Evolutionary conservation across 169 alveolate genomes (phyloP), one percentile per base, ranked within the genome.

Genomic region (Eimeria necatrix): DNA sequence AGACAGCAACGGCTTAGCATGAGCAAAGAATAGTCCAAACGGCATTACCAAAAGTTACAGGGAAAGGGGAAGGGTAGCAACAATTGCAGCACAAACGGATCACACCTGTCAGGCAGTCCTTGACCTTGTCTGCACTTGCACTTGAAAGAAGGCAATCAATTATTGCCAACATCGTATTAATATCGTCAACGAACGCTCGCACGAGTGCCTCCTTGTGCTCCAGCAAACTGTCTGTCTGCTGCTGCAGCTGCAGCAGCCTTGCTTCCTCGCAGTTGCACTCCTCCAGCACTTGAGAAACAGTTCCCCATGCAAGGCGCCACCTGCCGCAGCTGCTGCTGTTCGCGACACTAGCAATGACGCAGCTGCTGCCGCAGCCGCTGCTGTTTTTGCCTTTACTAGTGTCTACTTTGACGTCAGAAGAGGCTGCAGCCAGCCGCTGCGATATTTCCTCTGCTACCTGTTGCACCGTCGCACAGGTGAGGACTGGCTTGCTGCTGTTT

Each of bases 351-450:
- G 68, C 22, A 41, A 4, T 73, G 52, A n/a, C 24, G 52, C 48
- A 4, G 83, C 56, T 73, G 51, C 56, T 73, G 83, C 51, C 4
- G 51, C n/a, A n/a, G 51, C 83, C 8, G 56, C n/a, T 73, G 83
- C 53, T 73, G 83, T 4, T 73, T 9, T 48, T 73, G 83, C 52
- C 46, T 6, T n/a, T 4, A 6, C 14, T 16, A 48, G 51, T 73
- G 20, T 26, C 83, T 73, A 0, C 56, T 41, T 24, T 73, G n/a
- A 9, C 18, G 4, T 73, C 56, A 4, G 52, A 5, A 24, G 20
- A 73, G 5, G 46, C 53, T 73, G 83, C 51, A 22, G 83, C 4
- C 16, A 73, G 83, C 52, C 83, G 51, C 83, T 41, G 83, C 56
- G 83, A 73, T 1, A 73, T 73, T 41, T 73, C 83, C 20, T 73